Base-by-base conservation (phyloP, 129 eudicot species). In the Chrysanthemum makinoi region DNA sequence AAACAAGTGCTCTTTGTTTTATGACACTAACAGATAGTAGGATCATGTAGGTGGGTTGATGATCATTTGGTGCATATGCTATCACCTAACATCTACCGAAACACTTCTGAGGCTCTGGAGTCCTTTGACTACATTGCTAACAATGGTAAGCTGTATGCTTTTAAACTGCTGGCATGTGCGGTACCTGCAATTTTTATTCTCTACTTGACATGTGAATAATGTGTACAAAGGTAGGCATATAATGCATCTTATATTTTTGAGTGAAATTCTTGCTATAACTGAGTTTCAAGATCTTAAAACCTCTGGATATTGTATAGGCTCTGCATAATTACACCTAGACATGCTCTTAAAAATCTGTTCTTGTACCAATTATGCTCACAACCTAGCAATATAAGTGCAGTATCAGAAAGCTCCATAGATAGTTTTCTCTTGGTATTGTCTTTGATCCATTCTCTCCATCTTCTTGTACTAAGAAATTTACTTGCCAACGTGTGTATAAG, bases 51-150 rank as follows among this genome's bases (percentile, higher is more conserved):
- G 82, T 87, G 92, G 92, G 92, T 87, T 64, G 92, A 87, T 81
- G 78, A 75, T 67, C 92, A 87, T 74, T 75, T 87, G 81, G 92
- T 87, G 68, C 92, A 87, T 76, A 62, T 87, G 71, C 55, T 87
- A 73, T 87, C 92, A 14, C 92, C 92, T 44, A 87, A 87, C 74
- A 87, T 87, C 35, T 87, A 87, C 74, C 88, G 92, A 6, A 72
- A 75, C 66, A 61, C 86, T 24, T 75, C 84, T 16, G 92, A 87
- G 80, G 92, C 92, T 79, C 75, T 87, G 58, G 92, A 87, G 68
- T 87, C 89, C 35, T 87, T 87, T 24, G 81, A 84, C 62, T 87
- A 87, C 69, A 81, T 87, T 46, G 79, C 92, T 20, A 87, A 72
- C 77, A 85, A 87, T 17, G 92, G 92, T 87, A 81, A 75, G 80